A percentile compares a stretch with the other conserved stretches of the same genome.
Evolutionary conservation across 2,329 filamentous ascomycete species (phyloP).

Genomic region (Alternaria gansuensis): DNA sequence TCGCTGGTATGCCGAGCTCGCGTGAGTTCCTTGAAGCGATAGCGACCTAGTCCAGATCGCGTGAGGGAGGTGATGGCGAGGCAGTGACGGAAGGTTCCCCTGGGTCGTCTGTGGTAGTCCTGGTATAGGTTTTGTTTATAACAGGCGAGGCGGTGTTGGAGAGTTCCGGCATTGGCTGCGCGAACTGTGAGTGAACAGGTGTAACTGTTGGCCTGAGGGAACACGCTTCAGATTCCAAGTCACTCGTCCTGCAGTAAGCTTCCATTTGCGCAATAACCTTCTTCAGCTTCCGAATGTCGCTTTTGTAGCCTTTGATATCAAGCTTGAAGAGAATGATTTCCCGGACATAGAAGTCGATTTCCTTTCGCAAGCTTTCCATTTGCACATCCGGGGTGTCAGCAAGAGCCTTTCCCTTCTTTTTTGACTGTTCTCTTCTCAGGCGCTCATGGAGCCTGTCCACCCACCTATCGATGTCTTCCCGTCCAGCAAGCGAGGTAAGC

Average conservation of each 20-base stretch:
- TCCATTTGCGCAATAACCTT: conserved; percentile 37
- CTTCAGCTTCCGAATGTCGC: conserved; percentile 50
- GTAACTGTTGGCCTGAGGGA: conserved; percentile 39
- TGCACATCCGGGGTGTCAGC: conserved; percentile 25
- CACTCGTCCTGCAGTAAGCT: conserved; percentile 34
- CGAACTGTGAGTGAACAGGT: conserved; percentile 32
- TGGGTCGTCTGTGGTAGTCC: conserved; percentile 10
- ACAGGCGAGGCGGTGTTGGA: conserved; percentile 34
- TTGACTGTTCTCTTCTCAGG: conserved; percentile 39
- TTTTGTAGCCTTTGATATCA: conserved; percentile 59
- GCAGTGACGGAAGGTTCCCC: conserved; percentile 27
- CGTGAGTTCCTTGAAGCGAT: conserved; percentile 17
- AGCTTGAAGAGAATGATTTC: conserved; percentile 61
- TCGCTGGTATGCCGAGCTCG: conserved; percentile 23
- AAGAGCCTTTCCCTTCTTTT: conserved; percentile 7
- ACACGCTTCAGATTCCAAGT: conserved; percentile 43
- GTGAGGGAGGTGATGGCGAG: conserved; percentile 14
- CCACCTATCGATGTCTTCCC: conserved; percentile 50
- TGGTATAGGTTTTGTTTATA: conserved; percentile 23
- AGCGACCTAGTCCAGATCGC: conserved; percentile 16
- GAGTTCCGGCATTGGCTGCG: conserved; percentile 30
- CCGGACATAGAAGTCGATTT: conserved; percentile 56
- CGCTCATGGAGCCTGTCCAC: conserved; percentile 46
- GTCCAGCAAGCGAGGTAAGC: conserved; percentile 39
- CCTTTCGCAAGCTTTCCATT: conserved; percentile 48